Conservation (phyloP, 2,329 filamentous ascomycete genomes). For the Fusarium proliferatum region DNA sequence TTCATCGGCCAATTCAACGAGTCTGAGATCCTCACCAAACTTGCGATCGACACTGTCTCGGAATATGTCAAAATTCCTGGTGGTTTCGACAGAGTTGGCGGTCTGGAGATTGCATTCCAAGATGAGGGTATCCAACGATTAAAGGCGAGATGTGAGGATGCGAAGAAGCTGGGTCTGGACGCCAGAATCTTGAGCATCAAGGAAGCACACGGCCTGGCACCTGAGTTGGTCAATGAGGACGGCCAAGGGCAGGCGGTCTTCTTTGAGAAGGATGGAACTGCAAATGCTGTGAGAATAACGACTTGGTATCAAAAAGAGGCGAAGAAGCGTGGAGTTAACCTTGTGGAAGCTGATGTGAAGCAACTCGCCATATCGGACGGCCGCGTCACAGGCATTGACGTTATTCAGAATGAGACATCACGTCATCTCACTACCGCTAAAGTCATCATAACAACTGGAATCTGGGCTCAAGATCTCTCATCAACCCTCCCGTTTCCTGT, state of each 20-base stretch:
- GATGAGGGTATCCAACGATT: conserved; percentile 11
- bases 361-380: neutral
- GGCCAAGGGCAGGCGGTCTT: conserved; percentile 21
- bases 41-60: conserved; percentile 36
- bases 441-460: conserved; percentile 39
- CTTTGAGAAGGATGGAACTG: conserved; percentile 36
- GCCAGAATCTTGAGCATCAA: conserved; percentile 20
- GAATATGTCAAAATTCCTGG: conserved; percentile 38
- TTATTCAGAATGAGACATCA: neutral
- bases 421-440: conserved; percentile 22
- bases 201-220: conserved; percentile 23
- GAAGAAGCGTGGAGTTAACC: conserved; percentile 7
- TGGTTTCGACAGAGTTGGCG: conserved; percentile 37
- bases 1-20: conserved; percentile 44
- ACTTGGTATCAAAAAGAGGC: conserved; percentile 32
- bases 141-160: conserved; percentile 9
- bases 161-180: conserved; percentile 13
- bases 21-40: conserved; percentile 32
- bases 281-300: conserved; percentile 29
- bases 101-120: conserved; percentile 36
- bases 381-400: conserved; percentile 14
- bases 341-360: conserved; percentile 28
- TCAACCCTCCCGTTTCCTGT: conserved; percentile 26
- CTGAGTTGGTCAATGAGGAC: conserved; percentile 25
- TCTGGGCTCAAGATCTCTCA: conserved; percentile 39